Evolutionary conservation across 805 yeast genomes (phyloP).

Genomic region (Yarrowia bubula): DNA sequence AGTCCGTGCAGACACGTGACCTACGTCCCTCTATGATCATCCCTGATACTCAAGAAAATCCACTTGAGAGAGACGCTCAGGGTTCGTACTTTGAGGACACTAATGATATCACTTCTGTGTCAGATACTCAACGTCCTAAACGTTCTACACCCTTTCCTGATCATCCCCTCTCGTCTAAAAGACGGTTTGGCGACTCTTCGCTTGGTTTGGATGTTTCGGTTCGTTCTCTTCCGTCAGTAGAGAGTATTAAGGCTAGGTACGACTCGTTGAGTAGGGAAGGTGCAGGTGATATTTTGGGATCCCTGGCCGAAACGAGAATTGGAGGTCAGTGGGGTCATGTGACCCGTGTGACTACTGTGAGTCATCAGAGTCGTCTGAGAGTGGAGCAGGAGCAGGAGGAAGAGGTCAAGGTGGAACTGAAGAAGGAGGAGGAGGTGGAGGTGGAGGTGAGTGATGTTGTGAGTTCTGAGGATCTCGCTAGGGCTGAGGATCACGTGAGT

Average conservation of each 20-base stretch:
- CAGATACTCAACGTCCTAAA: background rate
- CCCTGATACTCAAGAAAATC: background rate
- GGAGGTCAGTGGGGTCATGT: no score
- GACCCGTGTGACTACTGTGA: background rate
- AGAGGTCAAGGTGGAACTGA: background rate
- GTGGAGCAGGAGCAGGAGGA: background rate
- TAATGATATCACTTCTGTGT: background rate
- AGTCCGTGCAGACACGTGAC: no score
- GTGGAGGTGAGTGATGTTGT: background rate
- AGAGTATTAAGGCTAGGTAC: background rate
- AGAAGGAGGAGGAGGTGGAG: background rate
- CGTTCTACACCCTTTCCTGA: background rate
- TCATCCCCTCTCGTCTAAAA: background rate
- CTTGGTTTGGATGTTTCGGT: constrained; percentile 10
- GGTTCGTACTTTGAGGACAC: background rate
- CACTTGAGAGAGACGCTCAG: background rate
- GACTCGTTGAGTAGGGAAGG: background rate
- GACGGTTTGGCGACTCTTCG: background rate
- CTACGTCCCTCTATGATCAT: background rate
- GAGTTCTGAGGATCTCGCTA: no score
- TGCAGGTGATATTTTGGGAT: background rate
- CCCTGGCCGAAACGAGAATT: background rate
- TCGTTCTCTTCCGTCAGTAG: background rate
- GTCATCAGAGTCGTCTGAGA: no score
- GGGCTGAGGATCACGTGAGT: no score